These are phyloP conservation scores for Pseudocercospora musae DNA, from an alignment of 2,329 filamentous ascomycete species.

Conservation along the genomic window DNA sequence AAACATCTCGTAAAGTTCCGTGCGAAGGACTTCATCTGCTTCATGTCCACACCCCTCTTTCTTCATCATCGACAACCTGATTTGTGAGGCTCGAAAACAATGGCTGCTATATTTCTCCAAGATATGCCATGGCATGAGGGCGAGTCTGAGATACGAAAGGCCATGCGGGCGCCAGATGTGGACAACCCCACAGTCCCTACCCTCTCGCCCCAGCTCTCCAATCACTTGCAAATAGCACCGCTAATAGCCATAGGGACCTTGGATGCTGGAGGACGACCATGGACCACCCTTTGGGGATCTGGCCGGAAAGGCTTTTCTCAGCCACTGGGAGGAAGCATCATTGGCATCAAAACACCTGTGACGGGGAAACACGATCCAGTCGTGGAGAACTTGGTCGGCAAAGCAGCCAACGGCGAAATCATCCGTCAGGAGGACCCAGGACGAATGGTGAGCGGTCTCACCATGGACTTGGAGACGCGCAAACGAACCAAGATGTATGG, in stretches of 20 bases:
- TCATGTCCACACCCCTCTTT: background rate
- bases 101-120: slow-evolving; percentile 13
- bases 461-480: slow-evolving; percentile 63
- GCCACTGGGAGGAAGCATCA: slow-evolving; percentile 58
- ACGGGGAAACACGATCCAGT: slow-evolving; percentile 68
- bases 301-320: slow-evolving; percentile 66
- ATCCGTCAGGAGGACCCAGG: slow-evolving; percentile 39
- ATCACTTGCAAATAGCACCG: slow-evolving; percentile 60
- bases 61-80: background rate
- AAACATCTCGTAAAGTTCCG: background rate
- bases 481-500: slow-evolving; percentile 74
- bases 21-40: background rate
- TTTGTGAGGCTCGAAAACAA: background rate
- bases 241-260: slow-evolving; percentile 71
- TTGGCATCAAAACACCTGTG: slow-evolving; percentile 62
- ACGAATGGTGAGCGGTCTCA: slow-evolving; percentile 60
- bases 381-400: slow-evolving; percentile 57
- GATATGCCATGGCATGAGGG: slow-evolving; percentile 17
- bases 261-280: slow-evolving; percentile 63
- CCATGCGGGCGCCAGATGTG: slow-evolving; percentile 56
- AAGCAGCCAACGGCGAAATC: slow-evolving; percentile 44
- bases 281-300: slow-evolving; percentile 72
- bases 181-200: slow-evolving; percentile 67
- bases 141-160: slow-evolving; percentile 59
- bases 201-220: slow-evolving; percentile 59